These are phyloP conservation scores for Arthrobotrys sinensis DNA, from an alignment of 2,329 filamentous ascomycete genomes.

Conservation along the genomic window DNA sequence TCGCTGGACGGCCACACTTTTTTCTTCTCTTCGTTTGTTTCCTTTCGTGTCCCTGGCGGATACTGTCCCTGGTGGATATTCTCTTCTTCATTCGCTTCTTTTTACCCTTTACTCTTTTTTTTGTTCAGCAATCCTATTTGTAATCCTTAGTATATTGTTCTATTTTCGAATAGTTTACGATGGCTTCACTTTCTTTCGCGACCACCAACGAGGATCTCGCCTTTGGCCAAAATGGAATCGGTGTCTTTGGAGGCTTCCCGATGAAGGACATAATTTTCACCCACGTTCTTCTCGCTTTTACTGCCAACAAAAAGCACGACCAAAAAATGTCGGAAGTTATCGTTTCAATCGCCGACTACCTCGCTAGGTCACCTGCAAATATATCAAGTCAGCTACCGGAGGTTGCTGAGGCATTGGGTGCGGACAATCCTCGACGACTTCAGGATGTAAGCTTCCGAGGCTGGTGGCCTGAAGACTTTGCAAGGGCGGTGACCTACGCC, in stretches of 20 bases:
- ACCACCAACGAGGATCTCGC: constrained; percentile 22
- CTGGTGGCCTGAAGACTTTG: constrained; percentile 25
- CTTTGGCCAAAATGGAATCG: constrained; percentile 23
- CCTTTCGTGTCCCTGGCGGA: constrained; percentile 47
- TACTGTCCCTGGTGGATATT: constrained; percentile 44
- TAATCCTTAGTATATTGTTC: constrained; percentile 7
- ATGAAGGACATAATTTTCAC: constrained; percentile 29
- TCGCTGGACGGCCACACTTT: constrained; percentile 1
- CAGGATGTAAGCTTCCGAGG: constrained; percentile 22
- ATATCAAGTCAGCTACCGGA: background rate
- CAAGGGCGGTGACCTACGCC: constrained; percentile 18
- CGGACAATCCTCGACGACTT: constrained; percentile 23
- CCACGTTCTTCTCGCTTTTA: constrained; percentile 39
- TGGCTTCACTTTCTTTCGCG: constrained; percentile 47
- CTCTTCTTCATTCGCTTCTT: constrained; percentile 4
- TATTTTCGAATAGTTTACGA: constrained; percentile 4
- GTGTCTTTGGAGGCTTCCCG: constrained; percentile 31
- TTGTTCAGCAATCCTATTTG: background rate
- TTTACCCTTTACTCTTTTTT: constrained; percentile 20
- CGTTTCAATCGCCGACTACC: constrained; percentile 16
- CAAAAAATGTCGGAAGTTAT: constrained; percentile 40
- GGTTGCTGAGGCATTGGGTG: constrained; percentile 28
- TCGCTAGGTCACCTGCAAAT: constrained; percentile 18
- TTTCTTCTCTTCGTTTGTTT: background rate
- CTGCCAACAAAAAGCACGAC: constrained; percentile 32